Base-by-base conservation (phyloP, 1,284 basidiomycete species). In the Paramarasmius palmivorus region DNA sequence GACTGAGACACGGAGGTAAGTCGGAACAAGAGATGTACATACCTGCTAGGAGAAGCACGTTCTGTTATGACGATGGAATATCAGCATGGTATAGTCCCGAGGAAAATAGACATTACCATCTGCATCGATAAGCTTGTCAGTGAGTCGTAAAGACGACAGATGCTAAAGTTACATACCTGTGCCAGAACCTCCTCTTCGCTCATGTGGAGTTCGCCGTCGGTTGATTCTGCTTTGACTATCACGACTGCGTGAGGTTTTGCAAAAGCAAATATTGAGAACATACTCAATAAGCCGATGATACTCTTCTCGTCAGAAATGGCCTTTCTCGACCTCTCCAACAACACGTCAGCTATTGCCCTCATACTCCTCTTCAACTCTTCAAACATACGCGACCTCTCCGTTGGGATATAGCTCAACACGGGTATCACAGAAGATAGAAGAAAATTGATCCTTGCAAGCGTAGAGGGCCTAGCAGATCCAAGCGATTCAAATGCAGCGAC, bases 171-270 rank as follows among this genome's bases (percentile, higher is more conserved):
- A 20, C 64, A 29, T 49, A 73, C 73, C 64, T 76, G 74, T 19
- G 86, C 83, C 39, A 85, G 59, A 19, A 92, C 81, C 63, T 93
- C 90, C 20, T 84, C 82, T 47, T 82, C 75, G 2, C 81, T 76
- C 74, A 92, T 75, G 36, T 71, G 71, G 46, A 79, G 63, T 22
- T 68, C 70, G 0, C 72, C 65, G 22, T 69, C 68, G 1, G 66
- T 59, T 48, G 61, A 66, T 63, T 83, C 79, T 0, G 80, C 80
- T 59, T 79, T 82, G 41, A 84, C 81, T 83, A 52, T n/a, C 34
- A 23, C 17, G 47, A 23, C 41, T 48, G 25, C n/a, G 42, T 32
- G n/a, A n/a, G n/a, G n/a, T n/a, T 17, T 57, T 42, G 50, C 14
- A 26, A 17, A 1, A 15, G n/a, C 10, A 10, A 29, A 38, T 23